These are phyloP conservation scores for Vanderwaltozyma polyspora DNA, from an alignment of 805 yeast species.

Conservation along the genomic window DNA sequence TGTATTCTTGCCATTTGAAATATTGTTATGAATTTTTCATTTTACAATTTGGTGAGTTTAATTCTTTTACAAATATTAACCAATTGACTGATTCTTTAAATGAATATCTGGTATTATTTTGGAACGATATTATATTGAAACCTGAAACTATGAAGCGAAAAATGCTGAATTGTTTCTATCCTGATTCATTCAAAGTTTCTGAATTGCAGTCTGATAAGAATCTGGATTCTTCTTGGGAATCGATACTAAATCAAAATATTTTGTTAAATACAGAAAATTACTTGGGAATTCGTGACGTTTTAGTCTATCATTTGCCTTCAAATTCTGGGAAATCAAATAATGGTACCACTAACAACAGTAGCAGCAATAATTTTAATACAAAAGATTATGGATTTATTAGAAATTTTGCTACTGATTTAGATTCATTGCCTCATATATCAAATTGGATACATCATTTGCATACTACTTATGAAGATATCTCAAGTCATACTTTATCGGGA, in stretches of 20 bases:
- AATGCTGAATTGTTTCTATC: slow-evolving; percentile 17
- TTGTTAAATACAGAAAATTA: slow-evolving; percentile 21
- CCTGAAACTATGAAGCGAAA: slow-evolving; percentile 14
- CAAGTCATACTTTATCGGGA: slow-evolving; percentile 14
- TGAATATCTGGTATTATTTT: slow-evolving; percentile 22
- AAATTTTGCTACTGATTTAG: slow-evolving; percentile 17
- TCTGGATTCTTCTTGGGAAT: slow-evolving; percentile 19
- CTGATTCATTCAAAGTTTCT: slow-evolving; percentile 16
- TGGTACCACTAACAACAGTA: neutral
- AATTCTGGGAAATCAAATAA: no score
- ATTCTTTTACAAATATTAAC: slow-evolving; percentile 11
- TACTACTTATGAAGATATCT: slow-evolving; percentile 16
- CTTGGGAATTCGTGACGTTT: slow-evolving; percentile 21
- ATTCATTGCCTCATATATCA: slow-evolving; percentile 17
- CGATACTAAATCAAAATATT: slow-evolving; percentile 17
- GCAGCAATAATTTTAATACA: neutral
- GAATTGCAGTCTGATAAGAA: slow-evolving; percentile 9
- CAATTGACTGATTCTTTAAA: slow-evolving; percentile 20
- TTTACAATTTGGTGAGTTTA: slow-evolving; percentile 16
- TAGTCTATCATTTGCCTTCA: slow-evolving; percentile 23
- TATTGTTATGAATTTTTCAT: slow-evolving; percentile 20
- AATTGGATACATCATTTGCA: slow-evolving; percentile 26
- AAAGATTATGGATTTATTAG: slow-evolving; percentile 21
- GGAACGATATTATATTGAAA: slow-evolving; percentile 21
- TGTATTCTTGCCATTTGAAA: slow-evolving; percentile 17